Evolutionary conservation across 352 stramenopile species (phyloP).

Genomic region (Saprolegnia parasitica): DNA sequence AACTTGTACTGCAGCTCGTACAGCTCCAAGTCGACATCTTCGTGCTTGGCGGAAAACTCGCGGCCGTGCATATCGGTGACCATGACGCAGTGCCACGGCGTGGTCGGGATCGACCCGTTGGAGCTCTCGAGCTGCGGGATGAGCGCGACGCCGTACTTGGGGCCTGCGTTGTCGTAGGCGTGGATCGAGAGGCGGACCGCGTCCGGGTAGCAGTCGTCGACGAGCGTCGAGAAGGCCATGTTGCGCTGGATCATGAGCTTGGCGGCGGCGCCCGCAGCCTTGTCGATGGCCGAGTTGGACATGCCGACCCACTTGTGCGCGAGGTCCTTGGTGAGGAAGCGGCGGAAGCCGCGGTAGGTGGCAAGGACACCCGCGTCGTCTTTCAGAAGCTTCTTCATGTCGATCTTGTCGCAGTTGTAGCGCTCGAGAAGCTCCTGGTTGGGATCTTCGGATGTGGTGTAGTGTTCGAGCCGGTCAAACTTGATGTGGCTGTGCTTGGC

Average conservation of each 20-base stretch:
- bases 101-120: constrained; percentile 12
- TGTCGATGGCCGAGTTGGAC: constrained; percentile 3
- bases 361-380: background rate
- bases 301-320: constrained; percentile 8
- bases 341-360: constrained; percentile 16
- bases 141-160: constrained; percentile 29
- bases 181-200: constrained; percentile 15
- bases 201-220: constrained; percentile 7
- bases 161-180: constrained; percentile 30
- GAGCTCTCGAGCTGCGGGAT: constrained; percentile 1
- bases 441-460: constrained; percentile 6
- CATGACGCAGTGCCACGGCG: constrained; percentile 30
- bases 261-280: constrained; percentile 11
- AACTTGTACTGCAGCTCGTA: constrained; percentile 29
- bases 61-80: constrained; percentile 13
- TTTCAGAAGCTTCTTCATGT: constrained; percentile 12
- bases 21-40: constrained; percentile 15
- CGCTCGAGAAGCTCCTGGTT: constrained; percentile 18
- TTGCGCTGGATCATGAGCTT: constrained; percentile 27
- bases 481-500: constrained; percentile 22
- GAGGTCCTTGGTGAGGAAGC: constrained; percentile 22
- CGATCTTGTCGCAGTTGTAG: constrained; percentile 10
- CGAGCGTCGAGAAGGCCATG: constrained; percentile 17
- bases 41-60: constrained; percentile 7
- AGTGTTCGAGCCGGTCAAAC: constrained; percentile 21